Base-by-base conservation (phyloP, 2,329 filamentous ascomycete genomes). In the Aspergillus aculeatinus region DNA sequence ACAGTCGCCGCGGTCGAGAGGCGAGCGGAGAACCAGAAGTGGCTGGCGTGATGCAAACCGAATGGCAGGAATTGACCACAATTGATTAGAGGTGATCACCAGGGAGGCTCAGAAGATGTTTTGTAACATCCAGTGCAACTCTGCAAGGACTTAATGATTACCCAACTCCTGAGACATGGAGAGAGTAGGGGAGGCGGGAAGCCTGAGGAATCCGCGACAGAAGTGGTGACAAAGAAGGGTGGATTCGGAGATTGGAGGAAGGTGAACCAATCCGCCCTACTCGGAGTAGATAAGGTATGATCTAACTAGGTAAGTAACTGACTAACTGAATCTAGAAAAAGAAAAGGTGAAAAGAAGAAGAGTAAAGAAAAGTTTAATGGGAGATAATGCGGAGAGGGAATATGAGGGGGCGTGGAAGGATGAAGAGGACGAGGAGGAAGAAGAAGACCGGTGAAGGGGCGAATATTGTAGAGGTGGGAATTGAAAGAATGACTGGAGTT, bases 1-100 rank as follows among this genome's bases (percentile, higher is more conserved):
- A 50, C 55, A 51, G 51, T 39, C 49, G 56, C 55, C 54, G 53
- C 53, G 53, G 48, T 55, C 47, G 48, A 42, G 52, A 54, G 23
- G 55, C 42, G 16, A 21, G 48, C 48, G 50, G 39, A 39, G 58
- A 42, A 39, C 23, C 31, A 52, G 48, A 25, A 29, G 39, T 44
- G n/a, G 53, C 42, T 35, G 33, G 33, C 27, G 51, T 23, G 23
- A 35, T 42, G 51, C 31, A 25, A 23, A 21, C 21, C 21, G 21
- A 21, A 25, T 25, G 51, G 51, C 19, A 21, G 19, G 25, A n/a
- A 51, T 23, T 47, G 31, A 49, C 51, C 51, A 16, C 50, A 48
- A 44, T 44, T 44, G 16, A 16, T 19, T 44, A 6, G n/a, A 16
- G 16, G 14, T 29, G 29, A 50, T n/a, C 23, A 50, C 31, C 31